A percentile compares a stretch with the other conserved stretches of the same genome.
phyloP scores from a whole-genome alignment of 352 stramenopile species.

The Phytophthora citrophthora region DNA sequence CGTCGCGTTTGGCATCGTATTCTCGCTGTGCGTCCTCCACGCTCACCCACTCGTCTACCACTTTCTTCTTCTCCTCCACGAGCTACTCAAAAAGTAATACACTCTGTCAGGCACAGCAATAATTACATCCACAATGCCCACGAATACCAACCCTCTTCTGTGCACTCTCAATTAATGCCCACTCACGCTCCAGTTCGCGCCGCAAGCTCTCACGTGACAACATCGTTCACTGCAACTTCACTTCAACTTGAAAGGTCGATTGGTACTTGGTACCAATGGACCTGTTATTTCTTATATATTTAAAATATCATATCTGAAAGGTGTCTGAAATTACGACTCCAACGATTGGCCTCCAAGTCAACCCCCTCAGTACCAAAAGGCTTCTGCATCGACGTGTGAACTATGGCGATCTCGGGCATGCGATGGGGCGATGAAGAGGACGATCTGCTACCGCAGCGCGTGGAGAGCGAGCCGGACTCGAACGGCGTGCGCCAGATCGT shows the following conservation, averaged over 20 bases:
- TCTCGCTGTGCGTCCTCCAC: conserved; percentile 73
- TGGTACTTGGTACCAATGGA: no score
- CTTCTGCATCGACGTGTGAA: conserved; percentile 9
- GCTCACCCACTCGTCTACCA: conserved; percentile 71
- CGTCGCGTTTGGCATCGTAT: conserved; percentile 65
- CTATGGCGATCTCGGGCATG: conserved; percentile 77
- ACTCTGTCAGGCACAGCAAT: background rate
- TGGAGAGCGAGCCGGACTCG: conserved; percentile 82
- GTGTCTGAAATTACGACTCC: background rate
- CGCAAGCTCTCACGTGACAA: conserved; percentile 59
- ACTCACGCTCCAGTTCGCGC: conserved; percentile 69
- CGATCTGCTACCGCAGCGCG: conserved; percentile 80
- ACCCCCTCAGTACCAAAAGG: conserved; percentile 7
- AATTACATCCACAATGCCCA: no score
- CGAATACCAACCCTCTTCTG: conserved; percentile 56
- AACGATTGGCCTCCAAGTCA: background rate
- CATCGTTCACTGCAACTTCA: conserved; percentile 30
- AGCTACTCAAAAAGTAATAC: conserved; percentile 38
- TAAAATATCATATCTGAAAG: no score
- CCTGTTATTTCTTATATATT: no score
- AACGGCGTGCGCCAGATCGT: conserved; percentile 87
- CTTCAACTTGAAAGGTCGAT: background rate
- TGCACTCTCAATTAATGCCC: conserved; percentile 56
- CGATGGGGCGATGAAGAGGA: conserved; percentile 80
- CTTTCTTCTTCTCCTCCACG: conserved; percentile 76